Evolutionary conservation across 306 rosid species (phyloP), one percentile per base, ranked within the genome.

Genomic region (Potentilla sterilis): DNA sequence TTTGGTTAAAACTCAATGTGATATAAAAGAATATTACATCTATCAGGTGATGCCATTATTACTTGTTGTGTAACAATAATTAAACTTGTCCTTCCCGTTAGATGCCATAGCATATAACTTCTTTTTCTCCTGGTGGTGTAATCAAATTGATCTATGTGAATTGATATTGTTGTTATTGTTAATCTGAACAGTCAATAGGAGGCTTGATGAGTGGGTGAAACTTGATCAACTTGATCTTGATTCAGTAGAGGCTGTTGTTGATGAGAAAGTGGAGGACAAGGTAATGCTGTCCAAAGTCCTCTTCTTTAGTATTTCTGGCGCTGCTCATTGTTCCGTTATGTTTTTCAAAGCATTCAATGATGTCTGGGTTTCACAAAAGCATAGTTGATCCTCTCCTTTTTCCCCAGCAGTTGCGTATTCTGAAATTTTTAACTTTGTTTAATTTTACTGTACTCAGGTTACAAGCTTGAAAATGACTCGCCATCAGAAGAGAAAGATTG

Each of bases 121-220:
- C 28, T 66, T 51, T 12, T 76, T n/a, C 55, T 12, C 35, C 59
- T 34, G 69, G 34, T 34, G 3, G 7, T 40, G 21, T 61, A 18
- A 32, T 52, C 8, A 38, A 44, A 73, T 58, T 46, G 11, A 42
- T 44, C 2, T 34, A 16, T 65, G 47, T 4, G 6, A 44, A 42
- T 65, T 51, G 12, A 16, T 57, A n/a, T 79, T 54, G 1, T 16
- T 43, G 0, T 15, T 9, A 57, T 70, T 77, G 51, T 66, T 65
- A 14, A 14, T 73, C 75, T 75, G 74, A 68, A 70, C 87, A 92
- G 99, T 92, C 73, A 96, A 96, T 87, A 89, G 99, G 85, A 92
- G 99, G 89, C 99, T 96, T 82, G 98, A 96, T 81, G 99, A 92
- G 81, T 96, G 99, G 99, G 99, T 92, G 85, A 92, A 96, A 88